These are phyloP conservation scores for Opeltia flavorubescens DNA, from an alignment of 495 filamentous ascomycete genomes.

Conservation along the genomic window DNA sequence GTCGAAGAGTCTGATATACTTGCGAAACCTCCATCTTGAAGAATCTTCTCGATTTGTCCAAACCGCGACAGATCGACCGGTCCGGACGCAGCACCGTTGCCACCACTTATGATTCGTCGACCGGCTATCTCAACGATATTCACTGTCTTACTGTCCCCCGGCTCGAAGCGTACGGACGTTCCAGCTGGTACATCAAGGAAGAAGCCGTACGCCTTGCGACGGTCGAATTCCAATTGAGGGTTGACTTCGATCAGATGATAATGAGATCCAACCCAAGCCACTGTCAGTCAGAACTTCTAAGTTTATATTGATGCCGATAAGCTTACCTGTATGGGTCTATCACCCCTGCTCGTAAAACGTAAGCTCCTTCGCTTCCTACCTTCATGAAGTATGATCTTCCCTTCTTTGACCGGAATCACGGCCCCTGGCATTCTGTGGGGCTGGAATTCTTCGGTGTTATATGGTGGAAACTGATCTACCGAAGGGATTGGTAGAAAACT, in stretches of 20 bases:
- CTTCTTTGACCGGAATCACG: slow-evolving; percentile 54
- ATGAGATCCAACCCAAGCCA: slow-evolving; percentile 63
- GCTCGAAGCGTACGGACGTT: slow-evolving; percentile 89
- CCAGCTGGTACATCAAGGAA: slow-evolving; percentile 84
- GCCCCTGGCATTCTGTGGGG: slow-evolving; percentile 62
- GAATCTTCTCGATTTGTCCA: slow-evolving; percentile 49
- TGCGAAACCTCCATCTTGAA: slow-evolving; percentile 61
- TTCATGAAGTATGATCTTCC: slow-evolving; percentile 52
- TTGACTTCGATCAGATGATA: slow-evolving; percentile 96
- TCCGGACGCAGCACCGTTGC: slow-evolving; percentile 67
- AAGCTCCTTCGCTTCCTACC: slow-evolving; percentile 60
- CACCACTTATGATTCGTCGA: slow-evolving; percentile 66
- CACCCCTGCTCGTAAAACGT: slow-evolving; percentile 72
- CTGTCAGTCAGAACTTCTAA: neutral
- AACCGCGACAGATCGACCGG: slow-evolving; percentile 44
- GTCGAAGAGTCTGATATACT: slow-evolving; percentile 51
- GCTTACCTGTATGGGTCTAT: slow-evolving; percentile 73
- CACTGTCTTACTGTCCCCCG: slow-evolving; percentile 88
- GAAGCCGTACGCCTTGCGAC: slow-evolving; percentile 69
- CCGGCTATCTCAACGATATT: slow-evolving; percentile 84
- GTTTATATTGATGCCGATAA: neutral
- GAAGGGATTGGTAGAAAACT: slow-evolving; percentile 77
- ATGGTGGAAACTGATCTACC: slow-evolving; percentile 48
- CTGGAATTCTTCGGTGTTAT: slow-evolving; percentile 46
- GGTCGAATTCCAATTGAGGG: slow-evolving; percentile 81